Evolutionary conservation across 176 grass and related monocot genomes (phyloP).

Genomic region (Triticum monococcum): DNA sequence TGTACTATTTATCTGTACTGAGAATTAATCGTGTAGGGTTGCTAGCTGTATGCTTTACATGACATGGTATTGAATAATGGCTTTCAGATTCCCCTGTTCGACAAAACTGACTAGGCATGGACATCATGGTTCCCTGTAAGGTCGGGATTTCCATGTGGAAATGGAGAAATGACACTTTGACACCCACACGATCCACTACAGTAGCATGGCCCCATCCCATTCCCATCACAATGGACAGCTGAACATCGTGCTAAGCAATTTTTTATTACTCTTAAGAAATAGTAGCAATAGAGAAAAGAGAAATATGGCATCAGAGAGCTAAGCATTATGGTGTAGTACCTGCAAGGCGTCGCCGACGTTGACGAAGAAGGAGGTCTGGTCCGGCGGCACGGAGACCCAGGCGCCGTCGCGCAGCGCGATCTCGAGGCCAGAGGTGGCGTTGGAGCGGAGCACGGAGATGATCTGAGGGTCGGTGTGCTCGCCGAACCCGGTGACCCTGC

Average conservation of each 20-base stretch:
- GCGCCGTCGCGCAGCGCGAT: conserved; percentile 57
- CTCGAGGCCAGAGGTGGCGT: conserved; percentile 56
- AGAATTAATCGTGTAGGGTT: neutral
- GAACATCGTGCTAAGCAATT: too few species aligned
- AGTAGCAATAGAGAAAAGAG: too few species aligned
- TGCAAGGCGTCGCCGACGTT: conserved; percentile 76
- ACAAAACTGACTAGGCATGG: neutral
- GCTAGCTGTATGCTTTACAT: neutral
- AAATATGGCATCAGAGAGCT: too few species aligned
- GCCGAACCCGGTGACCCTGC: conserved; percentile 64
- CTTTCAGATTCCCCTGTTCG: neutral
- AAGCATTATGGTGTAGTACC: conserved; percentile 28
- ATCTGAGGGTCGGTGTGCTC: conserved; percentile 94
- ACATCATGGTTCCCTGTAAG: too few species aligned
- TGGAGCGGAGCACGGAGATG: conserved; percentile 80
- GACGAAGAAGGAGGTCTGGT: conserved; percentile 63
- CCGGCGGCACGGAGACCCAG: conserved; percentile 66
- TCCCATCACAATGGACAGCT: too few species aligned
- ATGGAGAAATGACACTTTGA: too few species aligned
- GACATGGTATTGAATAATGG: neutral
- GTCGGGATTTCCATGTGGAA: too few species aligned
- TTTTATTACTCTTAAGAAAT: too few species aligned
- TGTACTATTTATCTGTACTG: neutral
- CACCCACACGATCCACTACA: too few species aligned
- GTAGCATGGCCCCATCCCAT: too few species aligned